Base-by-base conservation (phyloP, 805 yeast genomes). In the Wickerhamiella domercqiae region DNA sequence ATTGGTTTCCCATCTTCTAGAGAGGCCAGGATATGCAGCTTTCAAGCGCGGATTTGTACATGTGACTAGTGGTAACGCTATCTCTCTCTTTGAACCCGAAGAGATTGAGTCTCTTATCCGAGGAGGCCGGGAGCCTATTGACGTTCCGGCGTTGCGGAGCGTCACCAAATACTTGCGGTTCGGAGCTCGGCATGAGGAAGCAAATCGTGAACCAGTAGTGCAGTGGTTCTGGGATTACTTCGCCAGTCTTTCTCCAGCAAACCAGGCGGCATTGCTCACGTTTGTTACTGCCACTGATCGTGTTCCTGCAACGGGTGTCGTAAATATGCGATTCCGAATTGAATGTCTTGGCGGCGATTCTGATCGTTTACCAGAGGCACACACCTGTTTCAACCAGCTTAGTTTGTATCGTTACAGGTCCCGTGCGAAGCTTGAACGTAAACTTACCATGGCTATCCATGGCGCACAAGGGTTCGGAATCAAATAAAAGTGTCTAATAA, bases 211-310 rank as follows among this genome's bases (percentile, higher is more conserved):
- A 29, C 53, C 52, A 1, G 59, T 75, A 0, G 66, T 84, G 3
- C 39, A 49, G 18, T 90, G 97, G 97, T 82, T 87, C 52, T 87
- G 98, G 97, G 75, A 77, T 14, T 72, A 73, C 53, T 67, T 81
- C 47, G 62, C 61, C n/a, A 48, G 57, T 7, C 53, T 75, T 37
- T 51, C 59, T 1, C 57, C 57, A 25, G 48, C 41, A 3, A 62
- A 67, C 21, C 93, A 80, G 47, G 72, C 73, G 44, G 70, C 68
- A 47, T 60, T 87, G 32, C 57, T 87, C 28, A 62, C 67, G 15
- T 87, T 87, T 54, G 74, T 86, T 2, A 86, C 95, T 0, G 96
- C 97, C 0, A 77, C 93, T 1, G 94, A 83, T 50, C 62, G 95
- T 32, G 66, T 90, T 5, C 97, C 98, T 1, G 93, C 95, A 0